Conservation (phyloP, 306 rosid genomes). For the Medicago ruthenica region DNA sequence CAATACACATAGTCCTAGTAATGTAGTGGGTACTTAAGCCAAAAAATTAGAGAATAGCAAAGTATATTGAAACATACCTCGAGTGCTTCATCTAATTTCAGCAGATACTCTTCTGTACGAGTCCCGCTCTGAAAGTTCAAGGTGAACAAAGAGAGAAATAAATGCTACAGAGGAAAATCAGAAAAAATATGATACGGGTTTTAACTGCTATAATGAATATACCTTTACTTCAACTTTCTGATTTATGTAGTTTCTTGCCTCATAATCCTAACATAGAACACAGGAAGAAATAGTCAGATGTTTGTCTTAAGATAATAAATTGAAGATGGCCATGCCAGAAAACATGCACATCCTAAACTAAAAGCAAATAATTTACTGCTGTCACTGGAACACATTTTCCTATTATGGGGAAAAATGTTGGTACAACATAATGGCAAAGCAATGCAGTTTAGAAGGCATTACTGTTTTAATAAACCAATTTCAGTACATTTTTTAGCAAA, state of each 20-base stretch:
- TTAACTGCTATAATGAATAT: slow-evolving; percentile 41
- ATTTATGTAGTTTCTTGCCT: slow-evolving; percentile 80
- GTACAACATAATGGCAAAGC: slow-evolving; percentile 22
- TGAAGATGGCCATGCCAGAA: slow-evolving; percentile 6
- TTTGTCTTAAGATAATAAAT: slow-evolving; percentile 17
- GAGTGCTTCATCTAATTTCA: slow-evolving; percentile 80
- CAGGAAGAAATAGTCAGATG: slow-evolving; percentile 18
- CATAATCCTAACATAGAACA: slow-evolving; percentile 65
- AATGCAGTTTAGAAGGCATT: not conserved
- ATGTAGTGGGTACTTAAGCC: slow-evolving; percentile 6
- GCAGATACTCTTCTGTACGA: slow-evolving; percentile 68
- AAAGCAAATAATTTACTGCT: slow-evolving; percentile 28
- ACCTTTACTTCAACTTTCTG: slow-evolving; percentile 91
- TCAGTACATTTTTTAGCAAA: slow-evolving; percentile 15
- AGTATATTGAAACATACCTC: slow-evolving; percentile 56
- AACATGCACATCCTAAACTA: slow-evolving; percentile 13
- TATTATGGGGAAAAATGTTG: slow-evolving; percentile 6
- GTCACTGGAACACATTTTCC: slow-evolving; percentile 30
- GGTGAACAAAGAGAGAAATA: not conserved
- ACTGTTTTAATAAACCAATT: slow-evolving; percentile 14
- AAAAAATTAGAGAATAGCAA: slow-evolving; percentile 20
- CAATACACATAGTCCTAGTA: slow-evolving; percentile 14
- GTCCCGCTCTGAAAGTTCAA: slow-evolving; percentile 76
- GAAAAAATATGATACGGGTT: slow-evolving; percentile 40
- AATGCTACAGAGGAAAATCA: slow-evolving; percentile 14